Evolutionary conservation across 2,329 filamentous ascomycete genomes (phyloP), one percentile per base, ranked within the genome.

Genomic region (Cadophora gregata): DNA sequence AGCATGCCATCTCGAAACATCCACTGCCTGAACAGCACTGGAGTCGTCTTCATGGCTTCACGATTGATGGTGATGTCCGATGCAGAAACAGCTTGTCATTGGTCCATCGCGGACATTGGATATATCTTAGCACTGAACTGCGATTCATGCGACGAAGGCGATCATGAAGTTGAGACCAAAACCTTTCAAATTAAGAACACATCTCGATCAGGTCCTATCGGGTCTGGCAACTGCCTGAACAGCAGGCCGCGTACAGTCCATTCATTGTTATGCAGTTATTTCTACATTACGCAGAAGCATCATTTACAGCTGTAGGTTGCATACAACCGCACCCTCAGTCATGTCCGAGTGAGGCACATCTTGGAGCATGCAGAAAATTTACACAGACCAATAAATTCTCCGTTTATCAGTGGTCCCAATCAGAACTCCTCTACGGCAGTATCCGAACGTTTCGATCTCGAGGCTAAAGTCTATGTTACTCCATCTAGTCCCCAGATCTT

Each of bases 381-480:
- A 38, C 42, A 55, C 31, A 42, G 48, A 25, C 7, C 42, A 33
- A n/a, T 51, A 45, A 27, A 56, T 56, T 56, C 29, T 24, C 19
- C 53, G 31, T 56, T 24, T 56, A 31, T 19, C 4, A 36, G 24
- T 56, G 19, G 29, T 56, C 19, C 31, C 59, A 48, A 59, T 61
- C 42, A 31, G 16, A 36, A 8, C n/a, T 33, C 24, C 38, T 55
- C 21, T 53, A 29, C 61, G 56, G 61, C 61, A 58, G 29, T 38
- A 64, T 29, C 61, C 61, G 61, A 58, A 51, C 21, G n/a, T 50
- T 24, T 33, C 62, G 33, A 45, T 45, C 29, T 50, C 24, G n/a
- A 61, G 62, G 66, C 66, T 62, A 62, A 67, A 58, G 58, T 48
- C 56, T 56, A 58, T 42, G 48, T 56, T 62, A 59, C 56, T 62